Evolutionary conservation across 371 early-diverging fungal species (phyloP), one percentile per base, ranked within the genome.

Genomic region (Mucor irregularis): DNA sequence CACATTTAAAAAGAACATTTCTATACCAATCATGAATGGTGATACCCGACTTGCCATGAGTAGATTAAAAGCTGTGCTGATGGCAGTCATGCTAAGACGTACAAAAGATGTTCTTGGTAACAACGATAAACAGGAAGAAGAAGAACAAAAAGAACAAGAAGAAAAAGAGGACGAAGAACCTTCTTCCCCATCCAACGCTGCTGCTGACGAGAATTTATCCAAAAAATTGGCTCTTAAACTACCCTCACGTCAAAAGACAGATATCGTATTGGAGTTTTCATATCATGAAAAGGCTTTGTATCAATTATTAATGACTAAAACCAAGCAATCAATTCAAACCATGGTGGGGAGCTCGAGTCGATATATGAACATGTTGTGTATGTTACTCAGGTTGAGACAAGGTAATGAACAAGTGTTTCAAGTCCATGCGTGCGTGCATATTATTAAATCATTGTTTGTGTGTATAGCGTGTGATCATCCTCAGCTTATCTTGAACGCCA

Each of bases 51-150:
- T 61, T 5, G 82, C 82, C 0, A 68, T 86, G 64, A 70, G 77
- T 31, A 64, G 86, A 35, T 64, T 90, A n/a, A 83, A 82, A 28
- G 84, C 78, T 2, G 63, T 88, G 0, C 50, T 90, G 39, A 78
- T 81, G 65, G 87, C 88, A 0, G 71, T 89, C 26, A 85, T 87
- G 78, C 71, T 92, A n/a, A 73, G 92, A 42, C 73, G 92, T n/a
- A 87, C 85, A 13, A 92, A 92, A 53, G 71, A 68, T 9, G 52
- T 72, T 3, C 28, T 74, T 8, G 60, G 53, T 9, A 49, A 22
- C 5, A 30, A 28, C 10, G 34, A 39, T 48, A 11, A 26, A 38
- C 17, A 19, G 22, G 13, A 44, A 13, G 10, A 22, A 31, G 17
- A 29, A 30, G 16, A 46, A 26, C 9, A 26, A 9, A n/a, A 50